These are phyloP conservation scores for Saccharum hybrid DNA, from an alignment of 202 grass and related monocot genomes.

Conservation along the genomic window DNA sequence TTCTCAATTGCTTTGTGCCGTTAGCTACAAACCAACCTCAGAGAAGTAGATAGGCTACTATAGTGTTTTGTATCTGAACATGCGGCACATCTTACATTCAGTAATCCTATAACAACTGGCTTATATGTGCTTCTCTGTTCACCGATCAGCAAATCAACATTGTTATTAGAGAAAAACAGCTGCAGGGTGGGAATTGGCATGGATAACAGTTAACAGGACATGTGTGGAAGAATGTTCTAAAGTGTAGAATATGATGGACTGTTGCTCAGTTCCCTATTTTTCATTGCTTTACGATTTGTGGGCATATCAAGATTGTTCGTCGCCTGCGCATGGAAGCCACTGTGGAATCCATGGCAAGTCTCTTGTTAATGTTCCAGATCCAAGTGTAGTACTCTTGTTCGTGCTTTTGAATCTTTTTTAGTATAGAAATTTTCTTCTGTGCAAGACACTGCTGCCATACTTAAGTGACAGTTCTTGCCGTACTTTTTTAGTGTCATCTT, in stretches of 20 bases:
- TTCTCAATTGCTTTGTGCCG: background rate
- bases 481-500: no score
- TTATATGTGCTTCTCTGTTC: background rate
- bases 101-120: background rate
- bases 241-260: background rate
- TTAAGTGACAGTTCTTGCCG: no score
- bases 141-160: background rate
- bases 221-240: background rate
- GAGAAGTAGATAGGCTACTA: background rate
- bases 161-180: background rate
- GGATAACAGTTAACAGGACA: background rate
- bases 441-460: no score
- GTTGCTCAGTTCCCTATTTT: background rate
- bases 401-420: no score
- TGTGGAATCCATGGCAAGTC: no score
- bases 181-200: background rate
- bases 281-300: background rate
- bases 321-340: no score
- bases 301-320: background rate
- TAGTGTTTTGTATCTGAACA: background rate
- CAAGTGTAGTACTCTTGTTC: no score
- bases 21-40: conserved; percentile 1
- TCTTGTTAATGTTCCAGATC: no score
- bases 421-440: no score
- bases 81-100: no score